Conservation (phyloP, 2,329 filamentous ascomycete species). For the Diaporthe amygdali region DNA sequence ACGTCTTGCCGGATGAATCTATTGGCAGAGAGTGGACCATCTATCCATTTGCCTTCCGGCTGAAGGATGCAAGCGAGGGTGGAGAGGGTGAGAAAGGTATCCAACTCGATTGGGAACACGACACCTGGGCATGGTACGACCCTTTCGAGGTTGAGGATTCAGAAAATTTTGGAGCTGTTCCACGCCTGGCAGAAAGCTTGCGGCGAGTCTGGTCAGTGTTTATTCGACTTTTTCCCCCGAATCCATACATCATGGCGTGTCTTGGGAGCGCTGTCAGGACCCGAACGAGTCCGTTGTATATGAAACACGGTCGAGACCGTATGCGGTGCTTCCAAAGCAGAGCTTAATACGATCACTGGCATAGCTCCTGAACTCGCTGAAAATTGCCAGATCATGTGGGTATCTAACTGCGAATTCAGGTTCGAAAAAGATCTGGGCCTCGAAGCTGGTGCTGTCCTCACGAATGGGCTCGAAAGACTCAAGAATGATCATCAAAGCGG, state of each 20-base stretch:
- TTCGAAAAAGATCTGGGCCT: constrained; percentile 58
- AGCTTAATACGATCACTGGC: background rate
- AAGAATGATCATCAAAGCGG: constrained; percentile 63
- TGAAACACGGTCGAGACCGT: background rate
- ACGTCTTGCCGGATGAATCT: constrained; percentile 57
- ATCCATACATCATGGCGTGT: background rate
- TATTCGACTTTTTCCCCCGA: too few species aligned
- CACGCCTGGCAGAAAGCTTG: constrained; percentile 61
- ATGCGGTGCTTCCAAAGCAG: background rate
- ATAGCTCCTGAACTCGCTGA: background rate
- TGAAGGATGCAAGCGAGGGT: constrained; percentile 45
- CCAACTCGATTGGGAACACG: constrained; percentile 66
- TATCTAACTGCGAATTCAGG: background rate
- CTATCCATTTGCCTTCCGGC: constrained; percentile 64
- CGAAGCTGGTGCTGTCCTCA: constrained; percentile 50
- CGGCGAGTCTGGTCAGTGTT: constrained; percentile 53
- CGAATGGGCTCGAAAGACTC: constrained; percentile 53
- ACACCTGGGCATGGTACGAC: constrained; percentile 61
- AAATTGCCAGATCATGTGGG: background rate
- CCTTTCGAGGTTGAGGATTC: constrained; percentile 54
- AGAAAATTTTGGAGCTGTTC: constrained; percentile 57
- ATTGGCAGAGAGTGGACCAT: constrained; percentile 66
- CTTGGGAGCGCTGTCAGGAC: background rate
- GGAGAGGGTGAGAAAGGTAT: constrained; percentile 51
- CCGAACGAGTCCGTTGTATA: background rate